A percentile compares a stretch with the other conserved stretches of the same genome.
phyloP scores from a whole-genome alignment of 164 flowering plant species.

The Chimonanthus praecox region DNA sequence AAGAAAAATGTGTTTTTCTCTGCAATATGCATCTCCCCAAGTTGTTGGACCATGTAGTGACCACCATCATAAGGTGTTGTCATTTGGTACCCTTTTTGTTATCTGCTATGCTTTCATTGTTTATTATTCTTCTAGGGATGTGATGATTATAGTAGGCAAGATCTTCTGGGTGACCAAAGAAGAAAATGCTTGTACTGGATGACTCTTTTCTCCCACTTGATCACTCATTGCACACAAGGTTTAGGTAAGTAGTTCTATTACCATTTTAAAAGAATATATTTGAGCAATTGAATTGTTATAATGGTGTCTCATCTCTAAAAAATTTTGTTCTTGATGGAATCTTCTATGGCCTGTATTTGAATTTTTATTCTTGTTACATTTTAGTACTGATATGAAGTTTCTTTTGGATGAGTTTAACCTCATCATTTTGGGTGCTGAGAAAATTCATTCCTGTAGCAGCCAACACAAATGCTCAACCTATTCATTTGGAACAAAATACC shows the following conservation, averaged over 20 bases:
- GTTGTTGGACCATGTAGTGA: too few relatives aligned
- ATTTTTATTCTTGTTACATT: background rate
- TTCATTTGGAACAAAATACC: too few relatives aligned
- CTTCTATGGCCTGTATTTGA: background rate
- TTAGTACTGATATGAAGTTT: background rate
- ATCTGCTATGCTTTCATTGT: background rate
- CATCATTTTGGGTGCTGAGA: background rate
- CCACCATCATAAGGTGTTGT: background rate
- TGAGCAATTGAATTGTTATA: background rate
- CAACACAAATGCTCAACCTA: too few relatives aligned
- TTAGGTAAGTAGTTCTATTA: slow-evolving; percentile 43
- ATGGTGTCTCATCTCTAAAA: background rate
- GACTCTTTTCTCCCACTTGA: slow-evolving; percentile 57
- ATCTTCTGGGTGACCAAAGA: slow-evolving; percentile 49
- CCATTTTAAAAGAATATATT: background rate
- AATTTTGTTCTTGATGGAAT: background rate
- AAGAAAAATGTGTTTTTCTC: too few relatives aligned
- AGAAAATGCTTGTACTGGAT: slow-evolving; percentile 66
- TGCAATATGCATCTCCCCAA: too few relatives aligned
- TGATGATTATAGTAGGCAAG: slow-evolving; percentile 17
- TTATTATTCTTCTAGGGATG: background rate
- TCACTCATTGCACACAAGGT: slow-evolving; percentile 96
- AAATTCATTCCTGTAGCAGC: too few relatives aligned
- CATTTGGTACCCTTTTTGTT: background rate
- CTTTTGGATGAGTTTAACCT: background rate